phyloP scores from a whole-genome alignment of 164 flowering plant genomes.

The Liriodendron chinense region DNA sequence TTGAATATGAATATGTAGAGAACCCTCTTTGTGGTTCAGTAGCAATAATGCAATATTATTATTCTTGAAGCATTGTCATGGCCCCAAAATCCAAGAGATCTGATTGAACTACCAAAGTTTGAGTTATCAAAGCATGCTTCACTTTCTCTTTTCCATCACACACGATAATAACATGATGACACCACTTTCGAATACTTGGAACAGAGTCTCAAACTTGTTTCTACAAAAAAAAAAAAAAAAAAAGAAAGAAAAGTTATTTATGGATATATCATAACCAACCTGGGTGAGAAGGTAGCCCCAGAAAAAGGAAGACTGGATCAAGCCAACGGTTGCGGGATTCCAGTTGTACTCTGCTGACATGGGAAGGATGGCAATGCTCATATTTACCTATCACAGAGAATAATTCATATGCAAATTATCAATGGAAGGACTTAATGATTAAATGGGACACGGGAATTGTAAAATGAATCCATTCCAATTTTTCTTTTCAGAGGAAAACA shows the following conservation, averaged over 20 bases:
- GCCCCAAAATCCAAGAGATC: background rate
- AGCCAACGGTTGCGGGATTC: slow-evolving; percentile 88
- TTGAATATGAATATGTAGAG: too few species aligned
- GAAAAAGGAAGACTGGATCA: slow-evolving; percentile 95
- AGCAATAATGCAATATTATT: too few species aligned
- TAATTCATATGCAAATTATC: background rate
- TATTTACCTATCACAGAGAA: slow-evolving; percentile 69
- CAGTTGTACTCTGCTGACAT: slow-evolving; percentile 87
- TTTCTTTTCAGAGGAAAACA: too few species aligned
- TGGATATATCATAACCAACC: slow-evolving; percentile 33
- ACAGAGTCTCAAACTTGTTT: too few species aligned
- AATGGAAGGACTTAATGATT: background rate
- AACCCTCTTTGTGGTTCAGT: too few species aligned
- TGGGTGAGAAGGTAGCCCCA: slow-evolving; percentile 99
- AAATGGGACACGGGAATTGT: background rate
- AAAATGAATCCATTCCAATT: background rate
- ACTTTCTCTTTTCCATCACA: background rate
- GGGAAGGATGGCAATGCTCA: slow-evolving; percentile 99
- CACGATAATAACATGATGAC: background rate
- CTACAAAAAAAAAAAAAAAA: background rate
- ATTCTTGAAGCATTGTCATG: too few species aligned
- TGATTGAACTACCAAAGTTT: background rate
- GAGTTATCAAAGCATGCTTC: background rate
- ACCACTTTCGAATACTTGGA: background rate
- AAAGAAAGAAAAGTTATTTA: background rate